Conservation (phyloP, 129 eudicot genomes). For the Daucus carota region DH1_v3.0 NC_030389.2:42153001-42153500, state of each 20-base stretch:
- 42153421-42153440: too few relatives aligned
- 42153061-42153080: not conserved
- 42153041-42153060: not conserved
- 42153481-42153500: too few relatives aligned
- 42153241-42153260: not conserved
- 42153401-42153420: too few relatives aligned
- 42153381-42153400: not conserved
- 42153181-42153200: not conserved
- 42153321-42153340: too few relatives aligned
- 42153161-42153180: not conserved
- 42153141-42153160: slow-evolving; percentile 7
- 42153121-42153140: not conserved
- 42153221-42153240: not conserved
- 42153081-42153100: not conserved
- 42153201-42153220: not conserved
- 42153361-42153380: not conserved
- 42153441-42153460: too few relatives aligned
- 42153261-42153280: not conserved
- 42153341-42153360: not conserved
- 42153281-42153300: not conserved
- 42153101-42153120: slow-evolving; percentile 3
- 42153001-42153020: too few relatives aligned
- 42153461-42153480: too few relatives aligned
- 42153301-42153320: not conserved
- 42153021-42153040: not conserved